Percentiles rank a stretch among this genome's conserved stretches.
These are phyloP conservation scores for Rhizopogon vesiculosus DNA, from an alignment of 768 basidiomycete genomes.

Conservation along the genomic window DNA sequence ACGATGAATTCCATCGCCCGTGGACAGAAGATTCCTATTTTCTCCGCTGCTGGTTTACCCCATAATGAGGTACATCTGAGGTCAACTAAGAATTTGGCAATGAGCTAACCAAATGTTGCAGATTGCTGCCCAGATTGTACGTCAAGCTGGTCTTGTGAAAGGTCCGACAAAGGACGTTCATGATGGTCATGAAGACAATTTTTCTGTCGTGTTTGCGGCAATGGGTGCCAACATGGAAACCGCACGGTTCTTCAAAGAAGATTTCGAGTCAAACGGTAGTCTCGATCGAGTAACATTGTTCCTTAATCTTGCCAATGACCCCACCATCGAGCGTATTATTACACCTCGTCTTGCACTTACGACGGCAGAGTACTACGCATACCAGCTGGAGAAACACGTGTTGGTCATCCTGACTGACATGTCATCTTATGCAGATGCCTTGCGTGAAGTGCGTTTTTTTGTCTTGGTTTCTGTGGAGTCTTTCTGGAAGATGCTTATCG, in stretches of 20 bases:
- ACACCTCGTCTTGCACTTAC: constrained; percentile 97
- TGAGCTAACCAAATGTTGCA: constrained; percentile 24
- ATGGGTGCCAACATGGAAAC: constrained; percentile 99
- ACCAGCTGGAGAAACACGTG: constrained; percentile 99
- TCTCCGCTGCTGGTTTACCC: constrained; percentile 97
- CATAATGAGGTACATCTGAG: constrained; percentile 80
- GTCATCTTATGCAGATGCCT: constrained; percentile 95
- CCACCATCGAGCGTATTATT: constrained; percentile 99
- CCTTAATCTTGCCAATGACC: constrained; percentile 98
- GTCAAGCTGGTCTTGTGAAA: constrained; percentile 96
- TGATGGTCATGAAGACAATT: constrained; percentile 99
- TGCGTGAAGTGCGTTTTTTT: constrained; percentile 71
- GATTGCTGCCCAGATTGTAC: constrained; percentile 99
- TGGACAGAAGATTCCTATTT: constrained; percentile 99
- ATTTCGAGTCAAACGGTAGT: constrained; percentile 98
- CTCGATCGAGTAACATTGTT: constrained; percentile 97
- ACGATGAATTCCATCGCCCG: constrained; percentile 99
- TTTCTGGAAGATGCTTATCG: constrained; percentile 2
- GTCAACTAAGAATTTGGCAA: neutral
- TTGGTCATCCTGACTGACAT: constrained; percentile 99
- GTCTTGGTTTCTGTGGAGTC: constrained; percentile 6
- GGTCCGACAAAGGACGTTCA: constrained; percentile 95
- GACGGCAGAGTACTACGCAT: constrained; percentile 98
- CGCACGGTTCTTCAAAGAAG: constrained; percentile 98
- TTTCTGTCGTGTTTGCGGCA: constrained; percentile 98